Base-by-base conservation (phyloP, 805 yeast species). In the Ogataea ganodermae region DNA sequence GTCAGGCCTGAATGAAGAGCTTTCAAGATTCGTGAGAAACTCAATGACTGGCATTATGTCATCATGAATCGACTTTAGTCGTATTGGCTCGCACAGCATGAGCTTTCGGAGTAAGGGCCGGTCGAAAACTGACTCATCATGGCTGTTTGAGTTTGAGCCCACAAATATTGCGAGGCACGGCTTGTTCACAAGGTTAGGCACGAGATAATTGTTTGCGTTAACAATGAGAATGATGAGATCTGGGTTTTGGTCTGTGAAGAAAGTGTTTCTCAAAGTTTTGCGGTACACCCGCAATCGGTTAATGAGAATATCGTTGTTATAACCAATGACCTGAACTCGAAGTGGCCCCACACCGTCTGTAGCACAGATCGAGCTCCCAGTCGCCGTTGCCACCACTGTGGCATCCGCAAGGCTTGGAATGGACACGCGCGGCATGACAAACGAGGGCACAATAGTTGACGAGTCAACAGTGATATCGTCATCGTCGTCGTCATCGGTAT, bases 341-440 rank as follows among this genome's bases (percentile, higher is more conserved):
- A 62, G 44, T 12, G 37, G 24, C 18, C 31, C 23, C 6, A 18
- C 14, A n/a, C 18, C 6, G 23, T 13, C 31, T 3, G 6, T 21
- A 20, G n/a, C 14, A 13, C 5, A 6, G 18, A 22, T 8, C 8
- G n/a, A 4, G n/a, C n/a, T 13, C 4, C 23, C 22, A 9, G 13
- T 18, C 9, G 17, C 22, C 7, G 42, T 9, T 14, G 27, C 31
- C 16, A 26, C 33, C 16, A 37, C 44, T 8, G 40, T 45, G 10
- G 40, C 24, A 12, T 32, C 45, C 7, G 50, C 45, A 31, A 56
- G 23, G 28, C 55, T 46, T 8, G 59, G 53, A 24, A 67, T 48
- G 4, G 70, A 63, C 10, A 69, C 68, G 30, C 63, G 55, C 1
- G 73, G 73, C 73, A 69, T 69, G 14, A 68, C 65, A 52, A 69